Evolutionary conservation across 179 eudicot genomes (phyloP).

Genomic region (Silene noctiflora): DNA sequence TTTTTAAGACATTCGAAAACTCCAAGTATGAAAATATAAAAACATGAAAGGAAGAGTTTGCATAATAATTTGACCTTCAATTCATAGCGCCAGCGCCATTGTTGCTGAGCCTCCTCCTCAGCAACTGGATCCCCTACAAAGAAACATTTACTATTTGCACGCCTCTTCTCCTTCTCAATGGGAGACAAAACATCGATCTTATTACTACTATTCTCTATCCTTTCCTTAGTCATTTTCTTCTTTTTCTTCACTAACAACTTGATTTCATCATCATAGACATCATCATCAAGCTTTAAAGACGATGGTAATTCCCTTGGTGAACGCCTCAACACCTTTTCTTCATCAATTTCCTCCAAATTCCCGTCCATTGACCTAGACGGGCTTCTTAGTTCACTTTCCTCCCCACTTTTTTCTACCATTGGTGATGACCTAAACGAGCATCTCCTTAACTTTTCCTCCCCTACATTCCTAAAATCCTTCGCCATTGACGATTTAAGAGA

Average conservation of each 20-base stretch:
- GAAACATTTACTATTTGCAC: constrained; percentile 27
- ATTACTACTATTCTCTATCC: neutral
- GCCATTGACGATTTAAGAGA: neutral
- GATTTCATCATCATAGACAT: constrained; percentile 25
- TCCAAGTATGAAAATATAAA: neutral
- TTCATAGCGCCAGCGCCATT: constrained; percentile 82
- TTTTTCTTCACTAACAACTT: constrained; percentile 3
- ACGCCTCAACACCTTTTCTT: constrained; percentile 29
- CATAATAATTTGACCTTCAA: constrained; percentile 55
- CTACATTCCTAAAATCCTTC: neutral
- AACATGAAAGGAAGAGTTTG: neutral
- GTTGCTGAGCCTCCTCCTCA: constrained; percentile 65
- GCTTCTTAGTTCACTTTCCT: constrained; percentile 8
- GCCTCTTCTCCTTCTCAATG: constrained; percentile 18
- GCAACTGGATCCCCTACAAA: constrained; percentile 70
- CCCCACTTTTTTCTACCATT: neutral
- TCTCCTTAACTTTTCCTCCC: neutral
- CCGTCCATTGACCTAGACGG: neutral
- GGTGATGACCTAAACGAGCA: neutral
- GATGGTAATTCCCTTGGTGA: constrained; percentile 36
- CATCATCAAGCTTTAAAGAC: constrained; percentile 24
- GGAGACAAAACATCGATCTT: constrained; percentile 13
- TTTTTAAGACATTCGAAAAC: neutral
- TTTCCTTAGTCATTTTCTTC: constrained; percentile 18
- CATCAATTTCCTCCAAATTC: constrained; percentile 1